Evolutionary conservation across 306 rosid species (phyloP), one percentile per base, ranked within the genome.

Genomic region (Prinsepia uniflora): DNA sequence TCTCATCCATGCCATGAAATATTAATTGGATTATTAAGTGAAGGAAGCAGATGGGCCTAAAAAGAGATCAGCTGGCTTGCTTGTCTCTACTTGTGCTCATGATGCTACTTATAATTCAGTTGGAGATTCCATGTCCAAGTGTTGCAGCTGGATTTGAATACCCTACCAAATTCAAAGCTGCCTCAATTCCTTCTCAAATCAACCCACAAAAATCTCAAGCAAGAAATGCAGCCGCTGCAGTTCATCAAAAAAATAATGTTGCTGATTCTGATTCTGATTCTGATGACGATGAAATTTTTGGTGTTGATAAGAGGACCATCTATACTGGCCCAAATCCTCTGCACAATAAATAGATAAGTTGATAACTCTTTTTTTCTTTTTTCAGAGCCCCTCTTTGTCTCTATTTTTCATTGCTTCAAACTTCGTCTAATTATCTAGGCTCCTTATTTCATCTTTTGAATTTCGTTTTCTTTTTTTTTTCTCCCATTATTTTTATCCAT

Each of bases 281-380:
- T 24, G 79, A 46, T 56, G 81, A 77, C 49, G 74, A 30, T 17
- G 43, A 79, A 71, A 75, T 78, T 78, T 86, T 88, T 78, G 92
- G 75, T 63, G 88, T 72, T 71, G 90, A 88, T 9, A 84, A 86
- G 87, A 91, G 97, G 72, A 87, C 87, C 76, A 87, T 91, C 56
- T 85, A 85, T 84, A 91, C 97, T 30, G 97, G 97, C 65, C 97
- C 97, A 46, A 91, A 91, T 71, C 97, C 97, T 85, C 86, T 91
- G 56, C 97, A 91, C 66, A 91, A 91, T 87, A 89, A 96, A 89
- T 89, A 83, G 6, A 24, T 56, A 75, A 22, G 60, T 74, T 63
- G 66, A 68, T 53, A 20, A 68, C 55, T 50, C 2, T 15, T 8
- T 17, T 15, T 50, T n/a, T 17, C 15, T 20, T 50, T 18, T 50